A percentile compares a stretch with the other conserved stretches of the same genome.
phyloP scores from a whole-genome alignment of 768 basidiomycete genomes.

The Harrya chromipes region DNA sequence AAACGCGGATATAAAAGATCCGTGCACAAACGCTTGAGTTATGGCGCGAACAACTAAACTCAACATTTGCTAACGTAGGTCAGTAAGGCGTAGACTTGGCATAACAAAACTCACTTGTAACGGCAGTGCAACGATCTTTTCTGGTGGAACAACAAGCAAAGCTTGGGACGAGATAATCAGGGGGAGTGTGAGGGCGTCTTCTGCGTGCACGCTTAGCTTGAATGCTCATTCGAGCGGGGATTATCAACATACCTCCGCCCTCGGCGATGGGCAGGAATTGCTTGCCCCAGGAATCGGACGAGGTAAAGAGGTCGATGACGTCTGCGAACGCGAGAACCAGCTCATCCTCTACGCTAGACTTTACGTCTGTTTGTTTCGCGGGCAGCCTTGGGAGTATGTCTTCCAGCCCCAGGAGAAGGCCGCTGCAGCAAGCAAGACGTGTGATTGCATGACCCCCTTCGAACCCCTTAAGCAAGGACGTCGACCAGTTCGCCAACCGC shows the following conservation, averaged over 20 bases:
- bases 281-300: constrained; percentile 54
- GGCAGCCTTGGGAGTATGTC: constrained; percentile 41
- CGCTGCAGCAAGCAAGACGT: constrained; percentile 59
- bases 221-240: background rate
- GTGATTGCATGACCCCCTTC: constrained; percentile 65
- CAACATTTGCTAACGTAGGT: constrained; percentile 23
- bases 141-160: constrained; percentile 49
- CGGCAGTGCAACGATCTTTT: constrained; percentile 60
- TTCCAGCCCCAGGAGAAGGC: constrained; percentile 61
- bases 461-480: constrained; percentile 51
- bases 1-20: constrained; percentile 49
- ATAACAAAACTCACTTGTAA: constrained; percentile 39
- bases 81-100: constrained; percentile 17
- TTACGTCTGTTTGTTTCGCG: constrained; percentile 30
- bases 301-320: constrained; percentile 58
- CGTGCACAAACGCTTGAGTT: constrained; percentile 52
- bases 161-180: constrained; percentile 61
- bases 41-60: constrained; percentile 44
- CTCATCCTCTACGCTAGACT: constrained; percentile 57
- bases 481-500: constrained; percentile 49
- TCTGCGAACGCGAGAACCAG: constrained; percentile 69
- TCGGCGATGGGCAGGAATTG: constrained; percentile 61
- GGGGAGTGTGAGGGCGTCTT: constrained; percentile 42
- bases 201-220: constrained; percentile 22
- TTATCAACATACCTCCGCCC: constrained; percentile 35